phyloP scores from a whole-genome alignment of 176 grass and related monocot species.

The Neostapfia colusana region DNA sequence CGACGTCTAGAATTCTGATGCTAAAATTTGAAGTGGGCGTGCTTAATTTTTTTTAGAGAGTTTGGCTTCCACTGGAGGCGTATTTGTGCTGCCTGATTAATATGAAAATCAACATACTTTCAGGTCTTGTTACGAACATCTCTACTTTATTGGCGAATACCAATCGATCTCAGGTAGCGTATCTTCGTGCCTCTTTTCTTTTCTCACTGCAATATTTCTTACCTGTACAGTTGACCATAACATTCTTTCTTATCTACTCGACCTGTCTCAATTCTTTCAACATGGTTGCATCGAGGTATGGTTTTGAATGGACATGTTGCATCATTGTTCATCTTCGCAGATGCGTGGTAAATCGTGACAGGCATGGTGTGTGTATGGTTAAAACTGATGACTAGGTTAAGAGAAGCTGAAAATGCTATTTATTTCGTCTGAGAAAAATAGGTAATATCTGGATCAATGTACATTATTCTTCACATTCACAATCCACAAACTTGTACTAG shows the following conservation, averaged over 20 bases:
- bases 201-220: background rate
- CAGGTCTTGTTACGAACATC: no score
- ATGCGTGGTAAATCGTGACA: background rate
- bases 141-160: no score
- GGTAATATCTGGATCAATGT: background rate
- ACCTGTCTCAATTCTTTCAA: conserved; percentile 2
- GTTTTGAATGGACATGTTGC: background rate
- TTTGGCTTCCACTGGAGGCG: no score
- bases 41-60: no score
- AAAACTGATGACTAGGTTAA: background rate
- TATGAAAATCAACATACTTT: no score
- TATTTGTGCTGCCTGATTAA: no score
- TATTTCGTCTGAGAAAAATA: background rate
- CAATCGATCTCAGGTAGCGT: background rate
- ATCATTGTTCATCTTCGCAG: background rate
- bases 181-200: background rate
- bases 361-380: background rate
- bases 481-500: background rate
- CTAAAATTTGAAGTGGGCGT: no score
- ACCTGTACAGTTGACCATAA: background rate
- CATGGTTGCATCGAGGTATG: background rate
- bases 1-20: no score
- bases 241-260: conserved; percentile 14
- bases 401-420: background rate
- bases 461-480: background rate